Base-by-base conservation (phyloP, 2,329 filamentous ascomycete genomes). In the Exophiala sp. region DNA sequence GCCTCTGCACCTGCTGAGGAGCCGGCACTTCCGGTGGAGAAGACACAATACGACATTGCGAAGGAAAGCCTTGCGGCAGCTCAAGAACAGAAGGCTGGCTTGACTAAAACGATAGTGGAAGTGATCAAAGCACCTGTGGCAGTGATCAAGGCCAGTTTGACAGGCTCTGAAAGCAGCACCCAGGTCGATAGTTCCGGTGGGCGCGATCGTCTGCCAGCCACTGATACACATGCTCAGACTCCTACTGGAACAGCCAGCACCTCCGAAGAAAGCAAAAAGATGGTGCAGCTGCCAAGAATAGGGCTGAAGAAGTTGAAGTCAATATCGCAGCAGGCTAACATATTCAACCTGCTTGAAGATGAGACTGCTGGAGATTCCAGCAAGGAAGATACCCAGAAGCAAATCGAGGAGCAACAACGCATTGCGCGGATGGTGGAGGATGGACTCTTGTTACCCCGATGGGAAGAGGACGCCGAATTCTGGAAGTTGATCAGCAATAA, bases 401-500 rank as follows among this genome's bases (percentile, higher is more conserved):
- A 48, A 21, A 30, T 39, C 27, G 32, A 39, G 21, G 47, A 53
- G 18, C 35, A 45, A 27, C 23, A 52, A 27, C 52, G 56, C 9
- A 53, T 64, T 24, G 55, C 55, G 11, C 42, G 44, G 21, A 62
- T 64, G 42, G 60, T 65, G 13, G 43, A 52, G 44, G 55, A 65
- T 6, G 71, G 70, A 53, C 63, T 70, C 35, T 60, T 76, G 39
- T 76, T 83, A 53, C 79, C 80, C 6, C 62, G 67, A 1, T 75
- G 76, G 50, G 68, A 69, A 1, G 69, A 68, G 3, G 64, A 60
- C 35, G 48, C 38, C 34, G 53, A 68, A 13, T 82, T 83, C 60
- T 83, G 80, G 80, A 59, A 65, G 2, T 63, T 73, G 8, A 81
- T 81, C 61, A 76, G 76, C 1, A 83, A 83, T 57, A 78, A 73